Base-by-base conservation (phyloP, 225 moss, liverwort and hornwort genomes). In the Sphagnum contortum region DNA sequence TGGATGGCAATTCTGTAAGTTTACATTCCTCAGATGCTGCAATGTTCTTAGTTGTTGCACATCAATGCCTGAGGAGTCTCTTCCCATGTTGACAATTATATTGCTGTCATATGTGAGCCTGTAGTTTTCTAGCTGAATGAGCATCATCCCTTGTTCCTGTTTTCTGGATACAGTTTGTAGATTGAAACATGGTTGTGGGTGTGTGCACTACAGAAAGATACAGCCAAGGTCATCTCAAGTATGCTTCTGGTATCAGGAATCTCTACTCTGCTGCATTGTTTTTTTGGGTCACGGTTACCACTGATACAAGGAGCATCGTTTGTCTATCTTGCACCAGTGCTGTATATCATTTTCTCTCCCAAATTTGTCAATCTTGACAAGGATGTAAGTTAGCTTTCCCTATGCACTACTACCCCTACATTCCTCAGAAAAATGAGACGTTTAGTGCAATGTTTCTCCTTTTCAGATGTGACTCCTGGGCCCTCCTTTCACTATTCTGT, bases 261-360 rank as follows among this genome's bases (percentile, higher is more conserved):
- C 48, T 88, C 90, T 48, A 95, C 95, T 14, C 75, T 95, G 0
- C 59, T 95, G 63, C 92, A 95, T 52, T 79, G 86, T 5, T 88
- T 73, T 6, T 90, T 92, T 4, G 95, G 95, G 5, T 92, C 95
- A 0, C 80, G 95, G 61, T 67, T 95, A 50, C 88, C 95, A 0
- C 78, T 95, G 14, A 80, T 95, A 55, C 95, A 95, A 63, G 95
- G 95, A 57, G 90, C 90, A 0, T 95, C 95, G 0, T 92, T 95
- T 54, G 89, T 81, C 14, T 95, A 90, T 55, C 76, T 95, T 49
- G 95, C 90, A 4, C 95, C 92, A 7, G 86, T 92, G 29, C 69
- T 95, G 59, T 79, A 84, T 46, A 92, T 95, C 59, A 74, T 87
- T 49, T 88, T 88, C 68, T 82, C 91, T 55, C 63, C 89, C 2